Percentiles rank a stretch among this genome's conserved stretches.
Conservation (phyloP, 2,329 filamentous ascomycete species). For the Cladophialophora yegresii region DNA sequence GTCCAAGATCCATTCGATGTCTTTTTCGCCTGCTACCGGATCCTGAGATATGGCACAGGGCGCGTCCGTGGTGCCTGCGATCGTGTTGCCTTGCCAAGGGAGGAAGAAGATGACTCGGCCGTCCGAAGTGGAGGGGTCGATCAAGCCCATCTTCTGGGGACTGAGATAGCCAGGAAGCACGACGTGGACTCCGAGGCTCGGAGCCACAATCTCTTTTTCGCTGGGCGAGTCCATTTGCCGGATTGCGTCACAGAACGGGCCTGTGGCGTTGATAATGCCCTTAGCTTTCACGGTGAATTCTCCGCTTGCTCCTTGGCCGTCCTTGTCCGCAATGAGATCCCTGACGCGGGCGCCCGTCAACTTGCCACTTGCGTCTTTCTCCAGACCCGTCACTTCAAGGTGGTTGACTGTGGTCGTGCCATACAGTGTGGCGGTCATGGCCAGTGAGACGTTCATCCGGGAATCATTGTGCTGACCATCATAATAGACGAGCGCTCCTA, state of each 20-base stretch:
- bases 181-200: conserved; percentile 81
- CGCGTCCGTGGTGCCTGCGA: conserved; percentile 83
- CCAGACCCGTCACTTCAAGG: conserved; percentile 73
- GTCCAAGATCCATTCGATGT: conserved; percentile 83
- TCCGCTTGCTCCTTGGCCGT: conserved; percentile 61
- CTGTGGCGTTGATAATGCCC: conserved; percentile 85
- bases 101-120: conserved; percentile 91
- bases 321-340: conserved; percentile 66
- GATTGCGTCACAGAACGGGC: conserved; percentile 84
- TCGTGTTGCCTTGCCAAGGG: conserved; percentile 90
- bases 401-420: conserved; percentile 82
- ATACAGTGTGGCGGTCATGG: conserved; percentile 85
- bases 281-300: conserved; percentile 70
- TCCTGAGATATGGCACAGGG: conserved; percentile 71
- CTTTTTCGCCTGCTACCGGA: conserved; percentile 76
- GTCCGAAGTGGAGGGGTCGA: conserved; percentile 83
- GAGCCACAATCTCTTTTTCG: conserved; percentile 76
- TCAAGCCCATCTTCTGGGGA: conserved; percentile 75
- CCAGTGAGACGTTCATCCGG: conserved; percentile 85
- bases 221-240: conserved; percentile 77
- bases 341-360: conserved; percentile 73
- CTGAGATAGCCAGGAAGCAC: conserved; percentile 85
- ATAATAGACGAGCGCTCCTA: conserved; percentile 85
- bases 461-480: conserved; percentile 92
- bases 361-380: conserved; percentile 72